phyloP scores from a whole-genome alignment of 2,329 filamentous ascomycete genomes.

The Aspergillus sclerotialis region DNA sequence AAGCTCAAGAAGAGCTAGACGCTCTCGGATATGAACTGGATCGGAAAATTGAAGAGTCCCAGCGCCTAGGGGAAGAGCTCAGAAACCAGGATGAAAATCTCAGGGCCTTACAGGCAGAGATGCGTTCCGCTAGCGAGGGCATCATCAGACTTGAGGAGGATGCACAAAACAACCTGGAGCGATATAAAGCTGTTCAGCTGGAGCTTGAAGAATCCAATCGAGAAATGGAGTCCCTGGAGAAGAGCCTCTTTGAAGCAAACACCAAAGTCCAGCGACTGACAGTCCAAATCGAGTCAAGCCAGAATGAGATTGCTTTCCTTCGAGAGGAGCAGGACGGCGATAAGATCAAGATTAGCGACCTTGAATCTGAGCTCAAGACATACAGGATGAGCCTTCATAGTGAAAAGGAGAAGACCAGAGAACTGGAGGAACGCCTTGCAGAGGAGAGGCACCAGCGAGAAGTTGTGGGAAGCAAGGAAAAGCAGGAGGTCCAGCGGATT shows the following conservation, averaged over 20 bases:
- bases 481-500: slow-evolving; percentile 89
- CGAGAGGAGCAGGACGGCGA: slow-evolving; percentile 94
- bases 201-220: slow-evolving; percentile 77
- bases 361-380: slow-evolving; percentile 74
- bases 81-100: slow-evolving; percentile 78
- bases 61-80: slow-evolving; percentile 64
- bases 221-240: slow-evolving; percentile 80
- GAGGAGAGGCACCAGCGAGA: slow-evolving; percentile 82
- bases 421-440: slow-evolving; percentile 66
- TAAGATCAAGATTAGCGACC: slow-evolving; percentile 94
- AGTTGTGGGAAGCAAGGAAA: slow-evolving; percentile 77
- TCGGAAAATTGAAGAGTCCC: slow-evolving; percentile 62
- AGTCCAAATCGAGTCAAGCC: slow-evolving; percentile 86
- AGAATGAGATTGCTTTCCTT: slow-evolving; percentile 88
- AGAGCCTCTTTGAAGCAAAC: slow-evolving; percentile 74
- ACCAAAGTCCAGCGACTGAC: slow-evolving; percentile 80
- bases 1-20: slow-evolving; percentile 55
- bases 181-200: slow-evolving; percentile 74
- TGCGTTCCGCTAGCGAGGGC: slow-evolving; percentile 83
- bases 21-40: slow-evolving; percentile 59
- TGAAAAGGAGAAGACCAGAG: slow-evolving; percentile 68
- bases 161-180: slow-evolving; percentile 67
- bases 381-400: slow-evolving; percentile 75
- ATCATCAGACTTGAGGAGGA: slow-evolving; percentile 85
- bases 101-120: slow-evolving; percentile 83